Evolutionary conservation across 2,329 filamentous ascomycete genomes (phyloP), one percentile per base, ranked within the genome.

Genomic region (Pyricularia pennisetigena): DNA sequence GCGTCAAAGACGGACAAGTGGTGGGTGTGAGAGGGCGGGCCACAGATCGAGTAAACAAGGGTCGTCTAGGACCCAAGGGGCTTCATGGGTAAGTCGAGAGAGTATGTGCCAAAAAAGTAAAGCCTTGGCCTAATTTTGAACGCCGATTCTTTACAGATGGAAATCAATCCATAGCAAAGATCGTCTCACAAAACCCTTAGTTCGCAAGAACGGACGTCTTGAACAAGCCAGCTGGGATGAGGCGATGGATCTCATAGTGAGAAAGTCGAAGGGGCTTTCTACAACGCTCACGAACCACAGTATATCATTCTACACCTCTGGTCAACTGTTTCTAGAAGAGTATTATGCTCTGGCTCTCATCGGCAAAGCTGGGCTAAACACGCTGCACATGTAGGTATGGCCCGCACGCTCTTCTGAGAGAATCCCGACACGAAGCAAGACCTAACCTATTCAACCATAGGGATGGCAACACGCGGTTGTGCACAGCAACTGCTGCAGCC

Each of bases 391-490:
- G 77, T 78, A 70, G 30, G 74, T 68, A 26, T 6, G 16, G 16
- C 4, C 35, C 35, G 8, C 2, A 20, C 35, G 16, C 14, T 5
- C 4, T 8, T 5, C 30, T 9, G 30, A 32, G 30, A 32, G 5
- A 32, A 9, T 32, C 5, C 30, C 41, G 12, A n/a, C 6, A 4
- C 12, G 5, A 24, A 8, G 24, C 9, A 23, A 59, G 9, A 20
- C 3, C 41, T 59, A 24, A 59, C 4, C 12, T 14, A 3, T 2
- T 64, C 10, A 35, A 23, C 32, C 20, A 65, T 32, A 66, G 77
- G 76, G 77, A 79, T 65, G 77, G 78, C 3, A 79, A 79, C 69
- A 79, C 78, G 5, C 74, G 78, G 2, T 72, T 79, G 0, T 79
- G 77, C 68, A 79, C 77, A 1, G 77, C 77, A 26, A 78, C 77